Conservation (phyloP, 345 rosid species). For the Cardamine chenopodiifolia region DNA sequence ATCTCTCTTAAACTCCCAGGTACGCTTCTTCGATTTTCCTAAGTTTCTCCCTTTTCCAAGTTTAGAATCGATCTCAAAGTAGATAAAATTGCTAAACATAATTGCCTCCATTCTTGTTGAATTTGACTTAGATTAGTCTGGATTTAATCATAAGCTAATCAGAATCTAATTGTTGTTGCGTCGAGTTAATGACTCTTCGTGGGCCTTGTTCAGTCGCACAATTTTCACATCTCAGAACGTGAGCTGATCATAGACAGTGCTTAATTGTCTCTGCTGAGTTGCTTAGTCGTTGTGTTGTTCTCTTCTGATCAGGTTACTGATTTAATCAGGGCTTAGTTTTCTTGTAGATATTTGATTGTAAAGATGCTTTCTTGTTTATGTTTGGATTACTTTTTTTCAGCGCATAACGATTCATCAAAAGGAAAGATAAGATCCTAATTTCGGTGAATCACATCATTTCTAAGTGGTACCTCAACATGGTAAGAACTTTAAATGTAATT, state of each 20-base stretch:
- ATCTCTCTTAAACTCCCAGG: not conserved
- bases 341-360: not conserved
- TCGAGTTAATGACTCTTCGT: not conserved
- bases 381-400: constrained; percentile 26
- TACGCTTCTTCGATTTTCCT: no score
- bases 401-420: not conserved
- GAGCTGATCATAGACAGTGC: not conserved
- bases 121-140: not conserved
- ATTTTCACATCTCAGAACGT: not conserved
- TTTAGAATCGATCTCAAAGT: not conserved
- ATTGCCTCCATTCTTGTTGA: not conserved
- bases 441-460: not conserved
- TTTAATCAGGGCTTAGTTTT: not conserved
- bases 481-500: constrained; percentile 17
- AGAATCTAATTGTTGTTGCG: not conserved
- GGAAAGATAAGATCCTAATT: not conserved
- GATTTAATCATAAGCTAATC: not conserved
- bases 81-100: not conserved
- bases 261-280: not conserved
- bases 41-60: not conserved
- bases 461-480: constrained; percentile 32
- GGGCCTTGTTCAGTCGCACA: not conserved
- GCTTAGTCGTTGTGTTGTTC: not conserved
- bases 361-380: constrained; percentile 11
- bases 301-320: constrained; percentile 1